A percentile compares a stretch with the other conserved stretches of the same genome.
Conservation (phyloP, 2,329 filamentous ascomycete species). For the Exutisphaerella laricina region DNA sequence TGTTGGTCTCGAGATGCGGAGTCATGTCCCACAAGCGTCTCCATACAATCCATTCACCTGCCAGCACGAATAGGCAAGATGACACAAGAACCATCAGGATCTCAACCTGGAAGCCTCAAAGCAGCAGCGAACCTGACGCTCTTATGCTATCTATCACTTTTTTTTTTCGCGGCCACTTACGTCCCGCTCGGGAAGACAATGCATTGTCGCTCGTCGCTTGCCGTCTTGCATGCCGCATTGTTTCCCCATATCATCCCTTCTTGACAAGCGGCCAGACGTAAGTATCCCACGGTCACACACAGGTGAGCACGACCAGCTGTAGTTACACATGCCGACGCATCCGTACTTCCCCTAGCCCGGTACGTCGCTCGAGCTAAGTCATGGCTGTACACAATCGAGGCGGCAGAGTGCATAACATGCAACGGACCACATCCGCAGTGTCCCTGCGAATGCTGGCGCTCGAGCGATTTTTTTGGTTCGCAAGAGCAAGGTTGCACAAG, state of each 20-base stretch:
- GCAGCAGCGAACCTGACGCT: constrained; percentile 1
- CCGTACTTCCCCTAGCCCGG: constrained; percentile 5
- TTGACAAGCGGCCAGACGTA: neutral
- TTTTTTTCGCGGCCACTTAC: constrained; percentile 21
- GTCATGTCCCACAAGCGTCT: constrained; percentile 9
- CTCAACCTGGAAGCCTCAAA: neutral
- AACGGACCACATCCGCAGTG: neutral
- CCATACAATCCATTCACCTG: constrained; percentile 1
- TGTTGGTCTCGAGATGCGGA: constrained; percentile 16
- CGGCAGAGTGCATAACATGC: neutral
- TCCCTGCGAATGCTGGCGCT: constrained; percentile 1
- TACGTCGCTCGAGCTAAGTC: neutral
- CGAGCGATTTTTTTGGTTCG: neutral
- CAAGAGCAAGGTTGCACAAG: neutral
- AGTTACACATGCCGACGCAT: neutral
- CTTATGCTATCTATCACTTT: constrained; percentile 26
- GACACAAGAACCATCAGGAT: constrained; percentile 2
- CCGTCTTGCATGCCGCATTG: neutral
- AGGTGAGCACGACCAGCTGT: neutral
- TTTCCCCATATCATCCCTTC: neutral
- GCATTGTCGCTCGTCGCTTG: constrained; percentile 11
- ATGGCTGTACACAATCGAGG: too few species aligned
- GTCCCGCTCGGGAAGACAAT: constrained; percentile 8
- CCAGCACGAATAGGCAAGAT: neutral
- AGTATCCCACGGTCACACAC: neutral